Evolutionary conservation across 257 asterid species (phyloP).

Genomic region (Cordia subcordata): DNA sequence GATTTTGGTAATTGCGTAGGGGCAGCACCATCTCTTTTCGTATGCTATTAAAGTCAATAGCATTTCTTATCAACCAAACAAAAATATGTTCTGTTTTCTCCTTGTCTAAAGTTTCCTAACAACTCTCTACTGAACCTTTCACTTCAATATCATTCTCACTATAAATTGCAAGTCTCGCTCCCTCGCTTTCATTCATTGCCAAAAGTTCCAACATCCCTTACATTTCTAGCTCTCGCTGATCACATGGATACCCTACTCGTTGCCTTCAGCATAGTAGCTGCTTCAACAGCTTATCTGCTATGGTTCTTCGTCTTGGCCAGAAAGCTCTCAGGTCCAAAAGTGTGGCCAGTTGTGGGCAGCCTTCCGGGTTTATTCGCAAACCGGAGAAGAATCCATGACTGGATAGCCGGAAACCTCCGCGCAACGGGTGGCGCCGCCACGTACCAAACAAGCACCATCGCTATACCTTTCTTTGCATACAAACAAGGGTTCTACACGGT

Average conservation of each 20-base stretch:
- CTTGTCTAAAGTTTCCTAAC: neutral
- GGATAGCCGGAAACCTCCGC: conserved; percentile 2
- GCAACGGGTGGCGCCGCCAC: neutral
- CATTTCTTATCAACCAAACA: neutral
- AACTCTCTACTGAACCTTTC: neutral
- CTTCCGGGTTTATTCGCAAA: conserved; percentile 1
- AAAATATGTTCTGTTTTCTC: too few relatives aligned
- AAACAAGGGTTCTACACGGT: conserved; percentile 7
- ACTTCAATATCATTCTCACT: neutral
- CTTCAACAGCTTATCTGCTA: neutral
- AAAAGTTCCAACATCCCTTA: too few relatives aligned
- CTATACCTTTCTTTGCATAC: neutral
- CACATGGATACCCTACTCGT: neutral
- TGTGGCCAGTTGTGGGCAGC: conserved; percentile 9
- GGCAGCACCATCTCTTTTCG: neutral
- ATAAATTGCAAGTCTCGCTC: neutral
- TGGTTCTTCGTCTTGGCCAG: neutral
- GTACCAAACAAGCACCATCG: conserved; percentile 4
- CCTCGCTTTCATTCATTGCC: neutral
- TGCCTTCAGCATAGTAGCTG: neutral
- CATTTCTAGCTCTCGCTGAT: neutral
- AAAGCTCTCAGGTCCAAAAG: conserved; percentile 7
- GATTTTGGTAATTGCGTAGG: too few relatives aligned
- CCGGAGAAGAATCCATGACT: conserved; percentile 3
- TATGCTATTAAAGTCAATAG: neutral